Evolutionary conservation across 2,329 filamentous ascomycete species (phyloP), one percentile per base, ranked within the genome.

Genomic region (Fusarium cicatricum): DNA sequence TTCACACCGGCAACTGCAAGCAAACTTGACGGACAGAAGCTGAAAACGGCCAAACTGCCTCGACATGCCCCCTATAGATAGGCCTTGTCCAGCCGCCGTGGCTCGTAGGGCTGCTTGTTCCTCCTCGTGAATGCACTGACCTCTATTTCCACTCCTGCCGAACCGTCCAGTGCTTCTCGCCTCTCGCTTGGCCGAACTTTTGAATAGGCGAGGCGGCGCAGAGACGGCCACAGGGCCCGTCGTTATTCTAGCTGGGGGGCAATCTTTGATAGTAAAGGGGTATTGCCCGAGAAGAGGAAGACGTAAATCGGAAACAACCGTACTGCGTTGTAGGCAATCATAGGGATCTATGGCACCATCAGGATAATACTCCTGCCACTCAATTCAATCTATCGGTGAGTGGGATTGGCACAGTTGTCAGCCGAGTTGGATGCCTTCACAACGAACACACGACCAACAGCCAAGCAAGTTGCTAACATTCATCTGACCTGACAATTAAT

Each of bases 101-200:
- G 53, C 52, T 60, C 50, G 29, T 67, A 67, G 64, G 64, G 64
- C 64, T 67, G 62, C 46, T 55, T 48, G 36, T 43, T 46, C 34
- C 16, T 19, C 12, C 55, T 16, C 21, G 21, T 21, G 21, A 7
- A 31, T 32, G 36, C 26, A 48, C 17, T n/a, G 16, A 33, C 45
- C 45, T 23, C 21, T n/a, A 28, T 21, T 17, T 26, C 21, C 21
- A 16, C 19, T 16, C 21, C 34, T 11, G 19, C 17, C 11, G 31
- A 23, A 11, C 17, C 17, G 23, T 31, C 43, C 9, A 31, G 21
- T 32, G 33, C 15, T 26, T 31, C 16, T 47, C 47, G 41, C 21
- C 33, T 33, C 36, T 52, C 29, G 40, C 54, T 46, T 60, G 59
- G 46, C 42, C 49, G 33, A 41, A 54, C 19, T 44, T 60, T 48